Base-by-base conservation (phyloP, 441 rosid genomes). In the Codiaeum variegatum region DNA sequence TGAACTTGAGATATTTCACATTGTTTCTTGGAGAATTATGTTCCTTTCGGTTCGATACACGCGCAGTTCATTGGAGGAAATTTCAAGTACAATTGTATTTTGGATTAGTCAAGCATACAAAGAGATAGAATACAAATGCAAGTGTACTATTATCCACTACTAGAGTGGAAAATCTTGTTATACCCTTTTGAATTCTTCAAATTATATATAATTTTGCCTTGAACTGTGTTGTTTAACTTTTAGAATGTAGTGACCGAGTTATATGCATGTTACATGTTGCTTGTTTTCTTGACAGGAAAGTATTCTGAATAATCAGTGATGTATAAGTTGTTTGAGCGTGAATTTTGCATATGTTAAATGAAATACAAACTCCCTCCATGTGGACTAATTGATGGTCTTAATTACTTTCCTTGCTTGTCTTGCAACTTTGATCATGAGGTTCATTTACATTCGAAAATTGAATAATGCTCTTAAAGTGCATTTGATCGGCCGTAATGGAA, bases 61-160 rank as follows among this genome's bases (percentile, higher is more conserved):
- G 15, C 34, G 24, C n/a, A 42, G 15, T 66, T 66, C 72, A 34
- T 47, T 67, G 68, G 18, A 49, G 36, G 61, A 36, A 42, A 64
- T 51, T 69, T 38, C 12, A 32, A 29, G 23, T 54, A n/a, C 62
- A 54, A 31, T 0, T 32, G 28, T 49, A 16, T 3, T 3, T 16
- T 2, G 18, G n/a, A 67, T 5, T 32, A 34, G 52, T 8, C 36
- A 38, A 23, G 55, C 23, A 34, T n/a, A n/a, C 23, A n/a, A 56
- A 18, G 51, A 38, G 56, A 7, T 26, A 58, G 11, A 5, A 38
- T 1, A 26, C 5, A 28, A 66, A 29, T 47, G 31, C 21, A 3
- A 28, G 55, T 4, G 38, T 9, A 6, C 28, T 3, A 26, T 69
- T 32, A 32, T 31, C 55, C 1, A 11, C 13, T 49, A 31, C 3